phyloP scores from a whole-genome alignment of 1,139 yeast species.

The Yamadazyma blattariae region DNA sequence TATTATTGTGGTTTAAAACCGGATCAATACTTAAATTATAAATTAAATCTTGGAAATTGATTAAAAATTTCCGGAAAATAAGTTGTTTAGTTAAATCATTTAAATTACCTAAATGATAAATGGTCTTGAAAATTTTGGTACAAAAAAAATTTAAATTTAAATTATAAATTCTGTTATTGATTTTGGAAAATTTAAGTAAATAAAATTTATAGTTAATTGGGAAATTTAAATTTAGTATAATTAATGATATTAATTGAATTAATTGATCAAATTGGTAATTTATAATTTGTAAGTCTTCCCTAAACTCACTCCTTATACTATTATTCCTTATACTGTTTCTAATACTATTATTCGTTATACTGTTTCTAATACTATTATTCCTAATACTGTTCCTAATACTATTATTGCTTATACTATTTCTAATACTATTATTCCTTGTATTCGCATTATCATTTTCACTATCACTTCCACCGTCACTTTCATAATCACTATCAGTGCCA shows the following conservation, averaged over 20 bases:
- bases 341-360: not conserved
- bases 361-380: too few relatives aligned
- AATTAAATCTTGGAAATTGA: conserved; percentile 1
- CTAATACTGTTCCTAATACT: too few relatives aligned
- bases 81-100: too few relatives aligned
- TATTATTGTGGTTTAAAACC: not conserved
- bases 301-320: too few relatives aligned
- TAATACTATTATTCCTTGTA: too few relatives aligned
- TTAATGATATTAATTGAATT: conserved; percentile 6
- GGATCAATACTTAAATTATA: conserved; percentile 3
- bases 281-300: conserved; percentile 1
- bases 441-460: too few relatives aligned
- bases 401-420: too few relatives aligned
- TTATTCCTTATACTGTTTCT: not conserved
- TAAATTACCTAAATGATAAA: too few relatives aligned
- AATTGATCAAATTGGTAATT: conserved; percentile 6
- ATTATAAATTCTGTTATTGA: conserved; percentile 6
- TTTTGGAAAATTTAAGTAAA: conserved; percentile 7
- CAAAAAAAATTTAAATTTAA: conserved; percentile 6
- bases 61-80: conserved; percentile 4
- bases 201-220: conserved; percentile 4
- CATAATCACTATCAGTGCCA: too few relatives aligned
- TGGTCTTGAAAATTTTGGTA: too few relatives aligned
- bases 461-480: too few relatives aligned
- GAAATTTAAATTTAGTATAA: conserved; percentile 3